Evolutionary conservation across 2,329 filamentous ascomycete genomes (phyloP).

Genomic region (Fusarium pseudonygamai): DNA sequence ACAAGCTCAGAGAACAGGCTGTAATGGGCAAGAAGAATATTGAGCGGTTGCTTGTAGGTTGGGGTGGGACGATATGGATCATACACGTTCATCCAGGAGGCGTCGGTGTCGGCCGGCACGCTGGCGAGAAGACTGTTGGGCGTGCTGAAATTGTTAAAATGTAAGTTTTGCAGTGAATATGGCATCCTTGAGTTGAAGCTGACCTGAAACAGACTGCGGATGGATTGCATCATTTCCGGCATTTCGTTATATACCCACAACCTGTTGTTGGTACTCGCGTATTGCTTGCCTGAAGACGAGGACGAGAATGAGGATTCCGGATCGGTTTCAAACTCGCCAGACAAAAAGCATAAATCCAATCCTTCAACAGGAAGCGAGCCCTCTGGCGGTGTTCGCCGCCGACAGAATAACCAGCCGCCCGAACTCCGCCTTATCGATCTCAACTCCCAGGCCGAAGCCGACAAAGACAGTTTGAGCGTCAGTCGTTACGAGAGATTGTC

Average conservation of each 20-base stretch:
- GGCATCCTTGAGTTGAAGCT: conserved; percentile 63
- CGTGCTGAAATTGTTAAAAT: conserved; percentile 92
- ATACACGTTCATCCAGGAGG: conserved; percentile 86
- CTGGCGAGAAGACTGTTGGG: conserved; percentile 76
- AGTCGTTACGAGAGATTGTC: conserved; percentile 88
- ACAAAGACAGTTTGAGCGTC: conserved; percentile 85
- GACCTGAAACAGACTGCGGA: conserved; percentile 74
- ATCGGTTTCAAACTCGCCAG: conserved; percentile 29
- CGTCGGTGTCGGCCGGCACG: conserved; percentile 70
- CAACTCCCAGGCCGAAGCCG: conserved; percentile 83
- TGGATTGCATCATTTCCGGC: conserved; percentile 97
- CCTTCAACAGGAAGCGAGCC: conserved; percentile 64
- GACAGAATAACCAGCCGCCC: conserved; percentile 83
- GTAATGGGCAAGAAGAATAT: conserved; percentile 59
- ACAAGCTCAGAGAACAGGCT: conserved; percentile 60
- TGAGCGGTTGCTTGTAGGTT: conserved; percentile 90
- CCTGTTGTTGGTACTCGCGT: conserved; percentile 90
- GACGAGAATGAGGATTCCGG: conserved; percentile 48
- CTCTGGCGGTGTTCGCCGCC: conserved; percentile 72
- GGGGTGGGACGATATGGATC: conserved; percentile 97
- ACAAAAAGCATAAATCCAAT: conserved; percentile 53
- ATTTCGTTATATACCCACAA: conserved; percentile 96
- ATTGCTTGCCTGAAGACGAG: conserved; percentile 79
- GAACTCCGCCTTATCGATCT: conserved; percentile 93
- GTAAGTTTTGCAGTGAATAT: conserved; percentile 66